These are phyloP conservation scores for Cylindrodendrum hubeiense DNA, from an alignment of 2,329 filamentous ascomycete genomes.

Conservation along the genomic window DNA sequence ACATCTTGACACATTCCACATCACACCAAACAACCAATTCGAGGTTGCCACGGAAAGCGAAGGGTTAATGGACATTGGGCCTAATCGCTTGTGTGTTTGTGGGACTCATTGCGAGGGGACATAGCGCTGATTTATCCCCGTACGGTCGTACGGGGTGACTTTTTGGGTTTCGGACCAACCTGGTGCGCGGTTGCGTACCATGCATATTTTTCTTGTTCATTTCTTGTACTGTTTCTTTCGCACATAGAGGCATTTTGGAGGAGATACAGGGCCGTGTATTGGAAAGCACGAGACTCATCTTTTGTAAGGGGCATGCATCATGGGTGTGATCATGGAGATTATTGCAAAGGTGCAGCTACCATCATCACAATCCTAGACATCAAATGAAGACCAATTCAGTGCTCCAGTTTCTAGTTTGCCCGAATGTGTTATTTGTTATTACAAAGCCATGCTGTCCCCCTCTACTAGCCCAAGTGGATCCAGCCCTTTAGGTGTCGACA, in stretches of 20 bases:
- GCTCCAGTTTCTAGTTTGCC: constrained; percentile 35
- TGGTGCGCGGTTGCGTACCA: constrained; percentile 16
- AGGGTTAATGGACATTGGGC: constrained; percentile 17
- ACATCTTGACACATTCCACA: constrained; percentile 14
- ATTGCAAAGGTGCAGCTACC: constrained; percentile 7
- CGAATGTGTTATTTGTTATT: constrained; percentile 39
- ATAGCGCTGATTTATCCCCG: constrained; percentile 35
- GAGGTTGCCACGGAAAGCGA: constrained; percentile 3
- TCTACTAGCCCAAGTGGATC: constrained; percentile 27
- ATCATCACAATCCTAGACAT: constrained; percentile 19
- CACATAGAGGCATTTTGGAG: constrained; percentile 26
- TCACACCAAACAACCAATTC: constrained; percentile 1
- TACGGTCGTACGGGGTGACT: constrained; percentile 8
- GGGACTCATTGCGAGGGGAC: constrained; percentile 28
- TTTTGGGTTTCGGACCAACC: constrained; percentile 26
- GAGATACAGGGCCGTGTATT: constrained; percentile 8
- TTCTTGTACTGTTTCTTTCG: constrained; percentile 29
- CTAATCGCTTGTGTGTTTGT: constrained; percentile 18
- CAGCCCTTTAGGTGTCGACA: constrained; percentile 65
- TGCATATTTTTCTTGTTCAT: constrained; percentile 28
- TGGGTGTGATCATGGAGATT: constrained; percentile 5
- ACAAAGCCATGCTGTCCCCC: constrained; percentile 38
- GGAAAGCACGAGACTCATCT: constrained; percentile 12
- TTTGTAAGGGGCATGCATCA: neutral
- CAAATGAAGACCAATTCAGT: constrained; percentile 28